Conservation (phyloP, 2,329 filamentous ascomycete genomes). For the Zelopaecilomyces penicillatus region DNA sequence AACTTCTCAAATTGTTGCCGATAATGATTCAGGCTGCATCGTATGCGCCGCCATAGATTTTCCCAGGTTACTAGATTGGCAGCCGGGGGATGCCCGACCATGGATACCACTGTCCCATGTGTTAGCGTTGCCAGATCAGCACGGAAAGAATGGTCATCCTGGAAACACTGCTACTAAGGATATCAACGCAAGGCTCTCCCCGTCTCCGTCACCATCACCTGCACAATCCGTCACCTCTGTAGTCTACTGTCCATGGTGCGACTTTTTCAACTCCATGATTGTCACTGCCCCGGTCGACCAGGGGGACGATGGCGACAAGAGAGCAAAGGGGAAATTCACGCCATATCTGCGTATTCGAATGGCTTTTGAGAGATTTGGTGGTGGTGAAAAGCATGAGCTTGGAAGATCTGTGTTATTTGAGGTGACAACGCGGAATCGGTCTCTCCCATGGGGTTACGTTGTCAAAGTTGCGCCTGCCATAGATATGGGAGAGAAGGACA, state of each 20-base stretch:
- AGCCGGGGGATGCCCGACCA: constrained; percentile 24
- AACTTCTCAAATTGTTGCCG: constrained; percentile 20
- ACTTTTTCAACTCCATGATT: constrained; percentile 29
- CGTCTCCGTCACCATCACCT: no score
- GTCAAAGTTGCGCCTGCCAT: constrained; percentile 17
- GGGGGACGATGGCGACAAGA: constrained; percentile 2
- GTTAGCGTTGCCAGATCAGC: neutral
- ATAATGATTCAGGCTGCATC: constrained; percentile 19
- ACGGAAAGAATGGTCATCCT: neutral
- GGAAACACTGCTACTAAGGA: neutral
- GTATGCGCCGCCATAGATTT: constrained; percentile 29
- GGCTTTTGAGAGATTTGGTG: constrained; percentile 29
- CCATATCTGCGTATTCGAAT: constrained; percentile 30
- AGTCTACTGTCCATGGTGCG: constrained; percentile 26
- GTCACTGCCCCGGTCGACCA: constrained; percentile 13
- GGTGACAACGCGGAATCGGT: constrained; percentile 27
- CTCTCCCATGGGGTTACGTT: constrained; percentile 29
- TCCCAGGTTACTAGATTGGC: constrained; percentile 26
- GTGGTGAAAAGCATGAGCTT: constrained; percentile 28
- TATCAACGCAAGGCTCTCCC: no score
- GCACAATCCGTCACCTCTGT: no score
- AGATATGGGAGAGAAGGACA: neutral
- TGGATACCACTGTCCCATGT: constrained; percentile 28
- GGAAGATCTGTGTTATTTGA: constrained; percentile 27
- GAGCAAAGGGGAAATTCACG: constrained; percentile 22